These are phyloP conservation scores for Coemansia sp. DNA, from an alignment of 192 early-diverging fungal genomes.

Conservation along the genomic window DNA sequence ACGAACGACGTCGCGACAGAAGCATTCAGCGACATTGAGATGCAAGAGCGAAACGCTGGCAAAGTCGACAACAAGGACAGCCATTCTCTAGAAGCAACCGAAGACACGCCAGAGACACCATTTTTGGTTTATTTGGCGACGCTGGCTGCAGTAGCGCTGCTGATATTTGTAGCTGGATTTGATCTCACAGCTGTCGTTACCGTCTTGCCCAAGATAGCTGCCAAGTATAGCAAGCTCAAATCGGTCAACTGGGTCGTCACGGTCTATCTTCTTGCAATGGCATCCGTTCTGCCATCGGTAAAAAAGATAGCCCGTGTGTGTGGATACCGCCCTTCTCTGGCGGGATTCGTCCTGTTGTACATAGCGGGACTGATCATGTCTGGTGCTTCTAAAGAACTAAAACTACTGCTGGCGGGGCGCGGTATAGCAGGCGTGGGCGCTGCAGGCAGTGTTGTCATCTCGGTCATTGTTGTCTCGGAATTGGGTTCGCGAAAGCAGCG, in stretches of 20 bases:
- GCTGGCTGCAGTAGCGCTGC: slow-evolving; percentile 46
- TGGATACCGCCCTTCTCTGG: slow-evolving; percentile 39
- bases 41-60: too few relatives aligned
- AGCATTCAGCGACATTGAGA: too few relatives aligned
- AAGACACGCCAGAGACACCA: slow-evolving; percentile 2
- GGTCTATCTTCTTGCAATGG: slow-evolving; percentile 52
- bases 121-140: neutral
- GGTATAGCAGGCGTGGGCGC: slow-evolving; percentile 53
- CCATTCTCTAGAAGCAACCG: neutral
- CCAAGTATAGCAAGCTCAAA: slow-evolving; percentile 66
- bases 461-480: slow-evolving; percentile 54
- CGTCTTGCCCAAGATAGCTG: slow-evolving; percentile 64
- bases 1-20: too few relatives aligned
- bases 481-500: slow-evolving; percentile 26
- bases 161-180: slow-evolving; percentile 66
- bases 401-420: slow-evolving; percentile 55
- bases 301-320: slow-evolving; percentile 52
- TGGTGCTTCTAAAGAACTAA: slow-evolving; percentile 54
- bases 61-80: neutral
- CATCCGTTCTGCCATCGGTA: slow-evolving; percentile 50
- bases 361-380: slow-evolving; percentile 42
- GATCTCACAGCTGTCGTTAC: slow-evolving; percentile 81
- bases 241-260: slow-evolving; percentile 79
- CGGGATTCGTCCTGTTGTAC: slow-evolving; percentile 32
- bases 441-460: slow-evolving; percentile 45